These are phyloP conservation scores for Psilocybe cyanescens DNA, from an alignment of 768 basidiomycete genomes.

Conservation along the genomic window DNA sequence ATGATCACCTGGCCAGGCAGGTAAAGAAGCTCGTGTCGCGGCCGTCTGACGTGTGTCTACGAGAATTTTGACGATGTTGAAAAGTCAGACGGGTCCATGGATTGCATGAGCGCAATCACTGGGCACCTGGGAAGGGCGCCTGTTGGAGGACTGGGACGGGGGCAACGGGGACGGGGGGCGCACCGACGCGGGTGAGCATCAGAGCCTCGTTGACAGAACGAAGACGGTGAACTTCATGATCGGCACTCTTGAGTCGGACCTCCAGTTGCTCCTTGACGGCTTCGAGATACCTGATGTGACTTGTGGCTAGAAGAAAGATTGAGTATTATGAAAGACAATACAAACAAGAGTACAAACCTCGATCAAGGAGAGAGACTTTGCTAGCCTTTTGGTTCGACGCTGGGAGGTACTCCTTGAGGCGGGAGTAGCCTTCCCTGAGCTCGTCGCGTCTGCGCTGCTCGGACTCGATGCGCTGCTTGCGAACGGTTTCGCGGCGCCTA, in stretches of 20 bases:
- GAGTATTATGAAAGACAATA: conserved; percentile 11
- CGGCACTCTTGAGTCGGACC: conserved; percentile 75
- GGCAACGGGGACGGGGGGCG: conserved; percentile 44
- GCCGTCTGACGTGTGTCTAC: conserved; percentile 34
- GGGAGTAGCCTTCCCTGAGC: conserved; percentile 89
- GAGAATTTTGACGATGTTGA: conserved; percentile 26
- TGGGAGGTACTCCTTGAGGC: conserved; percentile 89
- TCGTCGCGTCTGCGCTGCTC: conserved; percentile 93
- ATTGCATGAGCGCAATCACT: conserved; percentile 45
- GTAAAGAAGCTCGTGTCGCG: conserved; percentile 46
- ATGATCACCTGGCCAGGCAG: conserved; percentile 59
- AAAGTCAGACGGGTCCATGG: conserved; percentile 32
- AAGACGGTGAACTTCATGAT: conserved; percentile 80
- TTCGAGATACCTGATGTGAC: conserved; percentile 87
- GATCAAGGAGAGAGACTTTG: conserved; percentile 89
- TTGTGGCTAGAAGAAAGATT: conserved; percentile 58
- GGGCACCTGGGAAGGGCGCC: conserved; percentile 23
- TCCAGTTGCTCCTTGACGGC: conserved; percentile 76
- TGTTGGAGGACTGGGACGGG: conserved; percentile 15
- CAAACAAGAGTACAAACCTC: conserved; percentile 50
- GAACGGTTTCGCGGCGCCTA: conserved; percentile 86
- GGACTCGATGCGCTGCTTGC: conserved; percentile 91
- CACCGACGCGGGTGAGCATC: conserved; percentile 71
- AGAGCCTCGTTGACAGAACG: conserved; percentile 88
- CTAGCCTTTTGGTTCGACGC: conserved; percentile 91